Evolutionary conservation across 805 yeast species (phyloP).

Genomic region (Metschnikowia gelsemii): DNA sequence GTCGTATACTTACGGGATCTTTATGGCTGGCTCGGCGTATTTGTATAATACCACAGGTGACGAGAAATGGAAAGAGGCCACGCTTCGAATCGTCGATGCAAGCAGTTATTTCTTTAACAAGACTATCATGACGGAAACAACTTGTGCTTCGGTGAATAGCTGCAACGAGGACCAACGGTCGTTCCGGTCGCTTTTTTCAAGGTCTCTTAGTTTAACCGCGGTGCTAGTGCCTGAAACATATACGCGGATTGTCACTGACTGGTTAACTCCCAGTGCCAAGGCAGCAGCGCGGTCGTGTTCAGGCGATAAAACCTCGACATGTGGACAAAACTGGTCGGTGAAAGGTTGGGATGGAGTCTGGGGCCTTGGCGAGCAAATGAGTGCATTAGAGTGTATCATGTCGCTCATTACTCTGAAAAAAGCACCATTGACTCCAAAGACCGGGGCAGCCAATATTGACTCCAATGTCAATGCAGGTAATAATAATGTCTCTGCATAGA

Average conservation of each 20-base stretch:
- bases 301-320: slow-evolving; percentile 85
- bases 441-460: slow-evolving; percentile 15
- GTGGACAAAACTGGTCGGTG: slow-evolving; percentile 67
- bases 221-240: slow-evolving; percentile 50
- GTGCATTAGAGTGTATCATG: slow-evolving; percentile 61
- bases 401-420: slow-evolving; percentile 25
- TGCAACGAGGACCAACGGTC: slow-evolving; percentile 79
- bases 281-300: slow-evolving; percentile 72
- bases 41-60: slow-evolving; percentile 61
- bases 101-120: slow-evolving; percentile 39
- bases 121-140: slow-evolving; percentile 57
- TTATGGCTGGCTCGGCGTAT: slow-evolving; percentile 68
- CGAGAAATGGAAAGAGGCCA: slow-evolving; percentile 41
- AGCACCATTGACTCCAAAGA: slow-evolving; percentile 19
- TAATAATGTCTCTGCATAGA: not conserved
- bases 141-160: slow-evolving; percentile 50
- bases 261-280: slow-evolving; percentile 46
- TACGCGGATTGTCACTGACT: slow-evolving; percentile 33
- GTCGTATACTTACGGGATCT: slow-evolving; percentile 69
- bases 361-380: slow-evolving; percentile 80
- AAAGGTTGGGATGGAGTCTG: slow-evolving; percentile 62
- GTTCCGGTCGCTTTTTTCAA: slow-evolving; percentile 64
- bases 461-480: slow-evolving; percentile 33
- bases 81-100: slow-evolving; percentile 37
- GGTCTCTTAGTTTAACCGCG: slow-evolving; percentile 60